Evolutionary conservation across 495 filamentous ascomycete species (phyloP), one percentile per base, ranked within the genome.

Genomic region (Cairneyella variabilis): DNA sequence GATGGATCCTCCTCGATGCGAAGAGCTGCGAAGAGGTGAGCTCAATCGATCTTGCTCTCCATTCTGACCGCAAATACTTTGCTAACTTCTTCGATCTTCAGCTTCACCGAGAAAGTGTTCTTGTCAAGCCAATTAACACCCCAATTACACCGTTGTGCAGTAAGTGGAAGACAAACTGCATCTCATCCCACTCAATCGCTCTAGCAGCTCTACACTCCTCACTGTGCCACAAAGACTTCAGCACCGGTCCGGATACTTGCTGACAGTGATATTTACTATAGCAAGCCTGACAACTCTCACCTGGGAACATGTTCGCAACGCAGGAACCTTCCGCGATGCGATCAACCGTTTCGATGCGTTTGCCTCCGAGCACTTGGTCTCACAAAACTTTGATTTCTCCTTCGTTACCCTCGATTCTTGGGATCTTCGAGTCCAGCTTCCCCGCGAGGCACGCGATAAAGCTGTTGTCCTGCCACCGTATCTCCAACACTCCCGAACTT

Each of bases 91-190:
- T n/a, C n/a, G 6, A 22, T 44, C 54, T 54, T 53, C 73, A 97
- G 93, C 72, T 97, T 59, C 86, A 93, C 71, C 88, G 90, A 49
- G 90, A 98, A 73, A 93, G 88, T 65, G 89, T 96, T 42, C 88
- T 97, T 28, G 93, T 97, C 68, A 97, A 96, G 71, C 93, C 93
- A 1, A 84, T 96, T 73, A 98, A 97, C 72, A 98, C 93, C 30
- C 93, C 93, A 17, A 98, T 98, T 62, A 98, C 93, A 48, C 93
- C 95, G 32, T 79, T 98, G 25, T 97, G 93, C 83, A 98, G 92
- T 96, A 86, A 84, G 92, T 86, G 18, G n/a, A 11, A 47, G 42
- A 27, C 43, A 23, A 49, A n/a, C n/a, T n/a, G n/a, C n/a, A n/a
- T n/a, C n/a, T n/a, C n/a, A n/a, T n/a, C n/a, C 43, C 30, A 42